Percentiles rank a stretch among this genome's conserved stretches.
Conservation (phyloP, 2,329 filamentous ascomycete species). For the Thelonectria rubi region DNA sequence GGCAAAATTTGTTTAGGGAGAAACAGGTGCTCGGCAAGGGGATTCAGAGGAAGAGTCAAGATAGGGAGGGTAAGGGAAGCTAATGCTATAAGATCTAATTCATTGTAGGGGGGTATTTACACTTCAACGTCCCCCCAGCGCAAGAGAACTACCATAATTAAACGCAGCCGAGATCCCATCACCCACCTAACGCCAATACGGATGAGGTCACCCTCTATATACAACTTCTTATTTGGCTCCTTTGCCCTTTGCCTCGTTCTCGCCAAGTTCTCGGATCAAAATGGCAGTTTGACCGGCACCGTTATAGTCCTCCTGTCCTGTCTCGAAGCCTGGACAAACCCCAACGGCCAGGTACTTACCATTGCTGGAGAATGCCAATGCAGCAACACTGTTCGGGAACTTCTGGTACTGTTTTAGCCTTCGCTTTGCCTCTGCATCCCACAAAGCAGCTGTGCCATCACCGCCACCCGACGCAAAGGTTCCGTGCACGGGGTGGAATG, state of each 20-base stretch:
- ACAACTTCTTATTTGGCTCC: constrained; percentile 65
- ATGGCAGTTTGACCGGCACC: constrained; percentile 79
- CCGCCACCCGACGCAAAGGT: constrained; percentile 92
- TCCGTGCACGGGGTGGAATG: constrained; percentile 84
- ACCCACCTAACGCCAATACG: constrained; percentile 45
- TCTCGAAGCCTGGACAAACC: constrained; percentile 89
- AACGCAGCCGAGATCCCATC: constrained; percentile 39
- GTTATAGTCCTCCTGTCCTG: constrained; percentile 79
- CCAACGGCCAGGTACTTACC: constrained; percentile 82
- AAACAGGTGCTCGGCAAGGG: background rate
- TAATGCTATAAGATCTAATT: constrained; percentile 25
- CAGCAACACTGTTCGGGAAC: constrained; percentile 80
- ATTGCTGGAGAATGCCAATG: constrained; percentile 78
- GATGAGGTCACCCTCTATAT: constrained; percentile 33
- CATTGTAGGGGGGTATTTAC: constrained; percentile 47
- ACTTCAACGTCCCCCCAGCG: constrained; percentile 37
- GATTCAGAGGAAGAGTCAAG: background rate
- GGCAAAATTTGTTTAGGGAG: background rate
- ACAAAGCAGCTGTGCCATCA: constrained; percentile 90
- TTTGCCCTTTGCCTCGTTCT: constrained; percentile 90
- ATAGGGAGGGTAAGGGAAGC: background rate
- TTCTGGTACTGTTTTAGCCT: constrained; percentile 90
- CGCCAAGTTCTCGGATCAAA: constrained; percentile 82
- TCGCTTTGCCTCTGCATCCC: constrained; percentile 91
- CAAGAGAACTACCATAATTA: constrained; percentile 36